Conservation (phyloP, 208 protist genomes). For the Trypanosoma vivax region DNA sequence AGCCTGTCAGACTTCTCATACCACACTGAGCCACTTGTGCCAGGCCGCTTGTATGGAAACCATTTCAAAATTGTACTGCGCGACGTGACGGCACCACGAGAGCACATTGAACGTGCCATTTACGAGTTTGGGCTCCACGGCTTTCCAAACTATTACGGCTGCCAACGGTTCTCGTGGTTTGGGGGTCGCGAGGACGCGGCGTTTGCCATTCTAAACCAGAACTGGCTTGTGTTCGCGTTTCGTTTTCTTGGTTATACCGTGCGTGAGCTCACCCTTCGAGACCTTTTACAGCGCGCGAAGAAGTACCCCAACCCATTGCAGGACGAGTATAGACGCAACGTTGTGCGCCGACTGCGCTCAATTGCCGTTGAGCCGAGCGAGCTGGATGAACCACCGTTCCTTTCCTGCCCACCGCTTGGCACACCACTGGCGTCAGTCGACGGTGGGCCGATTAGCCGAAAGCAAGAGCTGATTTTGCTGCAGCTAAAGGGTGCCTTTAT, state of each 20-base stretch:
- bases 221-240: constrained; percentile 83
- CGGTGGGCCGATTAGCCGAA: constrained; percentile 27
- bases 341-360: constrained; percentile 67
- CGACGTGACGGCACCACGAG: constrained; percentile 46
- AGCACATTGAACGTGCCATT: constrained; percentile 40
- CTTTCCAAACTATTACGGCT: constrained; percentile 88
- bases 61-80: constrained; percentile 77
- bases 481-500: constrained; percentile 74
- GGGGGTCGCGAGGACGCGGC: constrained; percentile 62
- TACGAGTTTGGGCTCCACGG: constrained; percentile 42
- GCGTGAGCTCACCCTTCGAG: constrained; percentile 45
- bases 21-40: constrained; percentile 39
- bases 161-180: constrained; percentile 88
- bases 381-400: constrained; percentile 63
- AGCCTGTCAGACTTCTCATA: constrained; percentile 81
- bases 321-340: constrained; percentile 72
- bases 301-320: constrained; percentile 78
- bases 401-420: constrained; percentile 44
- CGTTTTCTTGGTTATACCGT: constrained; percentile 82
- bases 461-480: constrained; percentile 50
- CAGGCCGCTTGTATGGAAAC: constrained; percentile 77
- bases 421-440: constrained; percentile 27
- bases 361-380: constrained; percentile 60
- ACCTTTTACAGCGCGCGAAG: constrained; percentile 70
- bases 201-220: constrained; percentile 73